Conservation (phyloP, 1,139 yeast species). For the Taiozyma sp. region DNA sequence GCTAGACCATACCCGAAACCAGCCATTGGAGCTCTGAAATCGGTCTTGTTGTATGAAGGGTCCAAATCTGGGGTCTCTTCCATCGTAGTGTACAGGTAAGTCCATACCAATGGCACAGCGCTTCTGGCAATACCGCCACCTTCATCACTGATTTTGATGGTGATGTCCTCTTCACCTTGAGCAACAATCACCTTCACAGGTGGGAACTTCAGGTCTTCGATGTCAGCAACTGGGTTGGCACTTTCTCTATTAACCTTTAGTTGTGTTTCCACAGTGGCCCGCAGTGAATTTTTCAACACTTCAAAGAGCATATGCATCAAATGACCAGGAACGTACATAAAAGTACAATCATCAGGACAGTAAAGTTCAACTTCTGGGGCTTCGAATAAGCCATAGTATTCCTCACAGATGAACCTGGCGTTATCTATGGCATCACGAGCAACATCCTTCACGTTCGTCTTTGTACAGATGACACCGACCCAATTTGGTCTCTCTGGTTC, state of each 20-base stretch:
- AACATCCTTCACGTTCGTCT: conserved; percentile 73
- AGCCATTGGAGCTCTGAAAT: conserved; percentile 76
- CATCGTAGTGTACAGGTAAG: conserved; percentile 87
- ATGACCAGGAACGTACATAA: conserved; percentile 91
- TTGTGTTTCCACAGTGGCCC: conserved; percentile 77
- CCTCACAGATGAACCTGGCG: conserved; percentile 84
- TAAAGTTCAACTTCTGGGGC: conserved; percentile 78
- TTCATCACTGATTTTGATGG: conserved; percentile 89
- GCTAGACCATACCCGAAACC: conserved; percentile 94
- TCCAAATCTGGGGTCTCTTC: conserved; percentile 67
- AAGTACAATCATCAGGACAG: conserved; percentile 42
- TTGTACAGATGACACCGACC: conserved; percentile 83
- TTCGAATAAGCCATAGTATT: conserved; percentile 77
- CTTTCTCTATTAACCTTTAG: conserved; percentile 36
- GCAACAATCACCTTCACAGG: conserved; percentile 85
- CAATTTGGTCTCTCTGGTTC: conserved; percentile 59
- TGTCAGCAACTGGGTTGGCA: conserved; percentile 41
- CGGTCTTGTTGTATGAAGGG: conserved; percentile 30
- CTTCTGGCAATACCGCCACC: conserved; percentile 92
- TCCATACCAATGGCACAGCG: conserved; percentile 85
- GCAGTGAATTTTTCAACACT: conserved; percentile 73
- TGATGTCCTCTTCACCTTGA: conserved; percentile 89
- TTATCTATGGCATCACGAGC: conserved; percentile 85
- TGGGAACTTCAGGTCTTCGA: conserved; percentile 70
- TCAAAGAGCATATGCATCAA: conserved; percentile 86